A percentile compares a stretch with the other conserved stretches of the same genome.
These are phyloP conservation scores for Rhodotorula sp. DNA, from an alignment of 1,284 basidiomycete species.

Conservation along the genomic window DNA sequence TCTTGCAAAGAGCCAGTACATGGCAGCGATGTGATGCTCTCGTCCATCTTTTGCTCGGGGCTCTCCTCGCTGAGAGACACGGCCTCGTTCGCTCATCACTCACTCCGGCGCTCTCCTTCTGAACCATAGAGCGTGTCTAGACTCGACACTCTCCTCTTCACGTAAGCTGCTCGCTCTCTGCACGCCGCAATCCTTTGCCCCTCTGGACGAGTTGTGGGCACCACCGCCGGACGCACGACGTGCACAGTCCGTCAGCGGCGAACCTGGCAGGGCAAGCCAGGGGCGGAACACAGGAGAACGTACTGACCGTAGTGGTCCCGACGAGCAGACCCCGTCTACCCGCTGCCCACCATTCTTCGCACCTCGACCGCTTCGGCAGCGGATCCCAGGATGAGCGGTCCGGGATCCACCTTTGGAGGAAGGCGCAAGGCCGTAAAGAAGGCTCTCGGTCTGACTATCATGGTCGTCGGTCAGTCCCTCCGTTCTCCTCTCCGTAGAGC, in stretches of 20 bases:
- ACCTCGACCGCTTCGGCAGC: neutral
- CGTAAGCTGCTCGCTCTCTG: too few species aligned
- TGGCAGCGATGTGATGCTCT: too few species aligned
- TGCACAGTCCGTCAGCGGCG: neutral
- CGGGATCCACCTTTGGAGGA: conserved; percentile 8
- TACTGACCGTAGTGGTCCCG: too few species aligned
- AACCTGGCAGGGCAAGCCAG: neutral
- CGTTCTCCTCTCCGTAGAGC: neutral
- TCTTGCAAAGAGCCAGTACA: too few species aligned
- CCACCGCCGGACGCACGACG: neutral
- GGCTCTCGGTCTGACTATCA: conserved; percentile 23
- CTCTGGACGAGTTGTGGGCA: neutral
- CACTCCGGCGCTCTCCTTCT: too few species aligned
- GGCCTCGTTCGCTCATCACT: too few species aligned
- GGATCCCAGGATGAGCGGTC: conserved; percentile 6
- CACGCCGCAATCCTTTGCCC: neutral
- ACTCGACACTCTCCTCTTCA: too few species aligned
- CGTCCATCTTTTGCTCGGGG: too few species aligned
- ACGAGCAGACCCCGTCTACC: too few species aligned
- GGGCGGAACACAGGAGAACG: neutral
- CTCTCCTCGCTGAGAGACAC: too few species aligned
- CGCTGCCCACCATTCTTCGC: neutral
- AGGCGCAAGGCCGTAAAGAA: conserved; percentile 32
- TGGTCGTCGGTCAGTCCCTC: conserved; percentile 20
- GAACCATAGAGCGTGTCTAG: too few species aligned